Percentiles rank a stretch among this genome's conserved stretches.
phyloP scores from a whole-genome alignment of 73 alveolate species.

The Paraurostyla sp. region DNA sequence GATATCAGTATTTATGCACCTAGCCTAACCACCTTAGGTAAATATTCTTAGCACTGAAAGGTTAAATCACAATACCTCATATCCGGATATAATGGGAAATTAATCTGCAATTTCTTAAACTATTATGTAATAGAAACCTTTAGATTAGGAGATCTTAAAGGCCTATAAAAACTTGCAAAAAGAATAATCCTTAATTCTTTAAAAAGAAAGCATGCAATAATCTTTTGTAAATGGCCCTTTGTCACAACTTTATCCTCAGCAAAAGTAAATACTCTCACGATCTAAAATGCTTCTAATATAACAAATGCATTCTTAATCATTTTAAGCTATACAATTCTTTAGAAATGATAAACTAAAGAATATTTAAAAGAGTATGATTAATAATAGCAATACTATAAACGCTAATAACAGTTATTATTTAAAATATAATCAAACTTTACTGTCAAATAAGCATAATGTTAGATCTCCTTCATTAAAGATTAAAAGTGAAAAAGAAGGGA shows the following conservation, averaged over 20 bases:
- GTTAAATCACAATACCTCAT: background rate
- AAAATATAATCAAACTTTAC: too few relatives aligned
- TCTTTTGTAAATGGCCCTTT: conserved; percentile 38
- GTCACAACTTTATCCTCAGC: conserved; percentile 18
- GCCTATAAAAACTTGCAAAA: conserved; percentile 23
- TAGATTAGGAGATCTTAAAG: background rate
- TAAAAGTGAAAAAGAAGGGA: too few relatives aligned
- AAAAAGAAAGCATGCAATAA: background rate
- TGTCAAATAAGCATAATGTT: too few relatives aligned
- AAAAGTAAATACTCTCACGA: conserved; percentile 21
- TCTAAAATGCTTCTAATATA: conserved; percentile 8
- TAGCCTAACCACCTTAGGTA: conserved; percentile 5
- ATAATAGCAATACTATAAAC: too few relatives aligned
- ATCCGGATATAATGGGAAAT: background rate
- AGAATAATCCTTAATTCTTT: background rate
- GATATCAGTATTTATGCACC: conserved; percentile 33
- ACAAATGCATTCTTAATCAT: conserved; percentile 12
- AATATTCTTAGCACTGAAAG: conserved; percentile 1
- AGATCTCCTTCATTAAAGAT: too few relatives aligned
- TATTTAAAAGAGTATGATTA: too few relatives aligned
- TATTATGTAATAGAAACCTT: too few relatives aligned
- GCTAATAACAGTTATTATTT: too few relatives aligned
- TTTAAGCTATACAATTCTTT: background rate
- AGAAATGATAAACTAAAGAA: too few relatives aligned
- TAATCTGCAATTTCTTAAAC: too few relatives aligned